These are phyloP conservation scores for Anisodus acutangulus DNA, from an alignment of 257 asterid genomes.

Conservation along the genomic window DNA sequence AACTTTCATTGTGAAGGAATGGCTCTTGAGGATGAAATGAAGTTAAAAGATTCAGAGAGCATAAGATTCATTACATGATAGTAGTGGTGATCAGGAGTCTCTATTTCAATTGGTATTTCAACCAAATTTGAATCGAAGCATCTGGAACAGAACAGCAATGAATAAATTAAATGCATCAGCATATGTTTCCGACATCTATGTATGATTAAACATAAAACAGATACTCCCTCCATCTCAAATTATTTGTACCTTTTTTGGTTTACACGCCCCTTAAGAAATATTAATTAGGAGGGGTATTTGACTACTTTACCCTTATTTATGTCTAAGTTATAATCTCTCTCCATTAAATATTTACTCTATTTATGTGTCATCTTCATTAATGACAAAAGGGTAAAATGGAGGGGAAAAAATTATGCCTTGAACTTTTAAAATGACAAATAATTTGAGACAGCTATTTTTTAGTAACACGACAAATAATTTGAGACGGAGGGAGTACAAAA, in stretches of 20 bases:
- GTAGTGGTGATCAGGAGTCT: slow-evolving; percentile 86
- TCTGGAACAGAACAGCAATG: slow-evolving; percentile 43
- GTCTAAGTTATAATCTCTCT: too few species aligned
- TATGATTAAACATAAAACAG: slow-evolving; percentile 11
- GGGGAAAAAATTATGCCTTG: too few species aligned
- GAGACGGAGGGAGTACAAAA: neutral
- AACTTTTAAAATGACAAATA: too few species aligned
- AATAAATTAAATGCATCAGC: slow-evolving; percentile 13
- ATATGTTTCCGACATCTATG: slow-evolving; percentile 18
- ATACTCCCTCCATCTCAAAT: neutral
- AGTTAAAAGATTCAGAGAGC: slow-evolving; percentile 29
- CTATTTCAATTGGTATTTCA: slow-evolving; percentile 91
- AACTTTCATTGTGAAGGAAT: slow-evolving; percentile 27
- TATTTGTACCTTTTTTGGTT: too few species aligned
- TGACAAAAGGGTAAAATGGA: too few species aligned
- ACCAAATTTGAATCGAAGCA: slow-evolving; percentile 82
- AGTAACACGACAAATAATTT: too few species aligned
- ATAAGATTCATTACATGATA: slow-evolving; percentile 64
- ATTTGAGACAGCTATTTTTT: too few species aligned
- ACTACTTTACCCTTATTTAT: too few species aligned
- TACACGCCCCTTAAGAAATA: too few species aligned
- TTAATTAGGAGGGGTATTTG: too few species aligned
- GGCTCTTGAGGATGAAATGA: slow-evolving; percentile 28
- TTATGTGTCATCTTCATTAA: too few species aligned
- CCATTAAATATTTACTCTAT: too few species aligned